These are phyloP conservation scores for Trametes sp. DNA, from an alignment of 1,284 basidiomycete genomes.

Conservation along the genomic window DNA sequence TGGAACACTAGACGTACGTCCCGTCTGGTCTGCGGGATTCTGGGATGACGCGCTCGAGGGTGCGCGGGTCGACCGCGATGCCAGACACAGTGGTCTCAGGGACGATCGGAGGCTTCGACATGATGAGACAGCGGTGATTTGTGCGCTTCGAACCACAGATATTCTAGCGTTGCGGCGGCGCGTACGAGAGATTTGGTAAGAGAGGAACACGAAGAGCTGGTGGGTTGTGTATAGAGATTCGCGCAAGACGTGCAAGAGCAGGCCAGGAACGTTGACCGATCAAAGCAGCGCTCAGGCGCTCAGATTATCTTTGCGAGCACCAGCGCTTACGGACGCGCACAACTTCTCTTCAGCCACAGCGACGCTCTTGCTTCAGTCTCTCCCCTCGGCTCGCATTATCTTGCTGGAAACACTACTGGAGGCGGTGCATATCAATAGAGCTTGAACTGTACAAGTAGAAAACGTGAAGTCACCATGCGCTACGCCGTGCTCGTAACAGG, in stretches of 20 bases:
- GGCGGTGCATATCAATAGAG: neutral
- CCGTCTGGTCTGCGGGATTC: slow-evolving; percentile 87
- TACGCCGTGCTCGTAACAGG: slow-evolving; percentile 91
- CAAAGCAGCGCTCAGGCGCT: slow-evolving; percentile 5
- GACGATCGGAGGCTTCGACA: slow-evolving; percentile 81
- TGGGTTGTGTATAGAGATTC: neutral
- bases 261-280: neutral
- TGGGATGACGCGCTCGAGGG: slow-evolving; percentile 89
- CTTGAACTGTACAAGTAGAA: no score
- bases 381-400: neutral
- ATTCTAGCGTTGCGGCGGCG: neutral
- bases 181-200: neutral
- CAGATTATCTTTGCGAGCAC: slow-evolving; percentile 26
- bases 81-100: slow-evolving; percentile 78
- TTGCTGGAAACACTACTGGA: neutral
- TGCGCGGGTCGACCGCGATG: slow-evolving; percentile 84
- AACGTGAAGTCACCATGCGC: slow-evolving; percentile 63
- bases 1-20: slow-evolving; percentile 67
- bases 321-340: slow-evolving; percentile 10
- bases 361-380: neutral
- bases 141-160: neutral
- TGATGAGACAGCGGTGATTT: slow-evolving; percentile 38
- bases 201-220: neutral
- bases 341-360: slow-evolving; percentile 24
- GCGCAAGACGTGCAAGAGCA: neutral